Percentiles rank a stretch among this genome's conserved stretches.
phyloP scores from a whole-genome alignment of 106 monocot species.

The Acorus calamus region DNA sequence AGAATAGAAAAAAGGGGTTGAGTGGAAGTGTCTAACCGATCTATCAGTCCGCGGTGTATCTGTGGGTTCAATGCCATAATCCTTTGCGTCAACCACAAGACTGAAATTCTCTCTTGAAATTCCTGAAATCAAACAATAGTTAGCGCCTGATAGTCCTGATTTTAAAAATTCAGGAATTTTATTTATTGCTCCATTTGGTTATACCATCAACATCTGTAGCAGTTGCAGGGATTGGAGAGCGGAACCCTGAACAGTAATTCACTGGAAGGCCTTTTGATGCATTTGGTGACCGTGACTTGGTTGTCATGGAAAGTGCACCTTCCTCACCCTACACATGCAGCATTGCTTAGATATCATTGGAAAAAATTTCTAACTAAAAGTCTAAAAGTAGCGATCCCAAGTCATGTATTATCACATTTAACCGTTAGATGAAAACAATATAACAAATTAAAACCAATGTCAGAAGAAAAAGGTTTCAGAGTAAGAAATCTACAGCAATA shows the following conservation, averaged over 20 bases:
- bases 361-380: too few species aligned
- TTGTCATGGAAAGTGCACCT: slow-evolving; percentile 92
- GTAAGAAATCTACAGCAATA: too few species aligned
- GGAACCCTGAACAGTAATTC: slow-evolving; percentile 86
- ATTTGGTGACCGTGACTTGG: slow-evolving; percentile 58
- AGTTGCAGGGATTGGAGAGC: slow-evolving; percentile 19
- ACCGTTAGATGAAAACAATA: too few species aligned
- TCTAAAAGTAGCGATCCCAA: too few species aligned
- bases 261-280: slow-evolving; percentile 96
- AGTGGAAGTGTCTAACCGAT: slow-evolving; percentile 44
- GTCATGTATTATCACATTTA: too few species aligned
- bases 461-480: too few species aligned
- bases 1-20: neutral
- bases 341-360: neutral
- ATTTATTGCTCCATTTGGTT: too few species aligned
- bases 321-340: slow-evolving; percentile 70
- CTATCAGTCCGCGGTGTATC: slow-evolving; percentile 97
- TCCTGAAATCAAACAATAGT: slow-evolving; percentile 22
- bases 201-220: slow-evolving; percentile 60
- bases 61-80: slow-evolving; percentile 76
- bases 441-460: too few species aligned
- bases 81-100: slow-evolving; percentile 54
- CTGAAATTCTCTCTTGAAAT: slow-evolving; percentile 68
- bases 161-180: neutral
- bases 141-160: neutral